Base-by-base conservation (phyloP, 2,329 filamentous ascomycete species). In the Pestalotiopsis sp. region DNA sequence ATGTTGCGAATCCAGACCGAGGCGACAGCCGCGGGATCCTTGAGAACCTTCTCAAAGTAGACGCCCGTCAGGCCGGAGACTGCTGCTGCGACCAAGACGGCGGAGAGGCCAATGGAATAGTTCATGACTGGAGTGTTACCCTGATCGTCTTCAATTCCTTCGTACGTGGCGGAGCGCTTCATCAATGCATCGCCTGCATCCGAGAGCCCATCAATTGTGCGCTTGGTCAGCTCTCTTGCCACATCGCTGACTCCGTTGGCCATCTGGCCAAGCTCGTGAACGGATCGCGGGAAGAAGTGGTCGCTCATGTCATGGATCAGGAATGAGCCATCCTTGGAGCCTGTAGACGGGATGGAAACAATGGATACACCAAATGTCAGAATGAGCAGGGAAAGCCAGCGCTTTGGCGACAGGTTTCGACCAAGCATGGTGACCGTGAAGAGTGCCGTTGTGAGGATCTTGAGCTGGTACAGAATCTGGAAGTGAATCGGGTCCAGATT, bases 1-100 rank as follows among this genome's bases (percentile, higher is more conserved):
- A 98, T 92, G 78, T 98, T 99, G 70, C 96, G 91, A 58, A 96
- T 91, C 96, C 96, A 99, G 14, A 98, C 86, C 0, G 93, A 95
- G 5, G 91, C 91, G 62, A 90, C 87, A 1, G 87, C 86, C 0
- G 88, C 86, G n/a, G 92, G 92, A 72, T 97, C 92, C 79, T 97
- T 97, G 67, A 98, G 85, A 3, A 98, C 90, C 81, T 97, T 98
- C 79, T 98, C 93, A 72, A 95, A 95, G 75, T 93, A 94, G 1
- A 95, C 93, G 0, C 94, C 93, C 0, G 94, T 95, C 63, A 97
- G 82, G 2, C 94, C 94, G 1, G 95, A 97, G 7, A 96, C 87
- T 11, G 91, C 84, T 65, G 94, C 95, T 13, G 94, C 92, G 12
- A 92, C 82, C 56, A 97, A 81, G 0, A 96, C 95, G 0, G 95